A percentile compares a stretch with the other conserved stretches of the same genome.
Conservation (phyloP, 495 filamentous ascomycete genomes). For the Schizothecium vesticola region DNA sequence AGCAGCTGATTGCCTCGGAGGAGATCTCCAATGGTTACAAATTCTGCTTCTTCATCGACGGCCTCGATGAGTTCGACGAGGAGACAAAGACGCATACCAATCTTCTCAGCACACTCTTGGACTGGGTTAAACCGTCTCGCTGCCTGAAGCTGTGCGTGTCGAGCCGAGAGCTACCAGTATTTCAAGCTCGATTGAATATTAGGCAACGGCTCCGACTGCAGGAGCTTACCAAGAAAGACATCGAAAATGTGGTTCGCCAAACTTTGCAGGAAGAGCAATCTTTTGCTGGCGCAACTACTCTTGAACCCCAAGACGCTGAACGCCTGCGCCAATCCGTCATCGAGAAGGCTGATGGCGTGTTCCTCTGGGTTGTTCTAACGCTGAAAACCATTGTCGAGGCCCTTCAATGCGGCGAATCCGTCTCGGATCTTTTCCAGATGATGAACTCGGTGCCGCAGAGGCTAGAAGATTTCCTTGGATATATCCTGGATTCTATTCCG, state of each 20-base stretch:
- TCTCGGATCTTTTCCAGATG: background rate
- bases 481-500: too few relatives aligned
- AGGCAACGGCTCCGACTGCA: slow-evolving; percentile 18
- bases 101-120: background rate
- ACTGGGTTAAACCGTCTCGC: slow-evolving; percentile 4
- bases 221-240: slow-evolving; percentile 25
- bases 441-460: background rate
- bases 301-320: background rate
- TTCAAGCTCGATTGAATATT: background rate
- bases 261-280: slow-evolving; percentile 9
- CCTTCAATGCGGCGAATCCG: background rate
- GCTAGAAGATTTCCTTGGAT: too few relatives aligned
- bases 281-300: background rate
- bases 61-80: too few relatives aligned
- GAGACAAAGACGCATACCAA: slow-evolving; percentile 21
- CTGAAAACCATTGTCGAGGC: background rate
- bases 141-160: slow-evolving; percentile 14
- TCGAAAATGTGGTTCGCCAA: slow-evolving; percentile 11
- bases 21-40: too few relatives aligned
- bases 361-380: slow-evolving; percentile 21
- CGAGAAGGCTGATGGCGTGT: slow-evolving; percentile 27
- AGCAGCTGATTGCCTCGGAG: too few relatives aligned
- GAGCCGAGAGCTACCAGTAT: background rate
- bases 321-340: slow-evolving; percentile 6
- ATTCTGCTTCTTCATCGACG: slow-evolving; percentile 46